Base-by-base conservation (phyloP, 345 rosid species). In the Pistacia atlantica region DNA sequence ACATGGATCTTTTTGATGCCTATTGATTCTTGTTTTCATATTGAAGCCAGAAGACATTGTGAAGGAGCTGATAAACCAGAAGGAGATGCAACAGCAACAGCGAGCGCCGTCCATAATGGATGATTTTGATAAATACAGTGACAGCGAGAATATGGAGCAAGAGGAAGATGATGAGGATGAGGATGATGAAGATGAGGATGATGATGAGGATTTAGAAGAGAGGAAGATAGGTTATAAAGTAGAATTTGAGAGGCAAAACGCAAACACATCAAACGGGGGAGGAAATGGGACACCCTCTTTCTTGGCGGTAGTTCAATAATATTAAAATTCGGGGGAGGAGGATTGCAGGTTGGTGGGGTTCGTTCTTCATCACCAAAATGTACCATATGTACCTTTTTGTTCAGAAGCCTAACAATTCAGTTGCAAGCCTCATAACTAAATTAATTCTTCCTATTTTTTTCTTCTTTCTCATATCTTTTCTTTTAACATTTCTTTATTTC, bases 21-120 rank as follows among this genome's bases (percentile, higher is more conserved):
- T 75, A 64, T 78, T 90, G 80, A 78, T 84, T 80, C 65, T 60
- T 83, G 80, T 79, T 83, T 79, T 83, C 79, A 67, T 69, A 86
- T 83, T 90, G 92, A 90, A 90, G 95, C 92, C 92, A 90, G 95
- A 87, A 89, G 91, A 87, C 89, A 86, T 83, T 80, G 83, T 90
- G 91, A 89, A 85, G 83, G 90, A 89, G 86, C 69, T 87, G 85
- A 86, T 82, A 65, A 77, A 77, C 59, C 84, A 81, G 71, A 83
- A 76, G 75, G 87, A 76, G 69, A 73, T 52, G 45, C 83, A 80
- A 55, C 78, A 73, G 33, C 81, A 79, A 10, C 78, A 74, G 2
- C 76, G 65, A 22, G 73, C 20, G 28, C 71, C 78, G 49, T 56
- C 88, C 75, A 65, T 82, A 83, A 83, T 82, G 75, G 86, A 86